Conservation (phyloP, 2,329 filamentous ascomycete genomes). For the Leptosphaerulina australis region DNA sequence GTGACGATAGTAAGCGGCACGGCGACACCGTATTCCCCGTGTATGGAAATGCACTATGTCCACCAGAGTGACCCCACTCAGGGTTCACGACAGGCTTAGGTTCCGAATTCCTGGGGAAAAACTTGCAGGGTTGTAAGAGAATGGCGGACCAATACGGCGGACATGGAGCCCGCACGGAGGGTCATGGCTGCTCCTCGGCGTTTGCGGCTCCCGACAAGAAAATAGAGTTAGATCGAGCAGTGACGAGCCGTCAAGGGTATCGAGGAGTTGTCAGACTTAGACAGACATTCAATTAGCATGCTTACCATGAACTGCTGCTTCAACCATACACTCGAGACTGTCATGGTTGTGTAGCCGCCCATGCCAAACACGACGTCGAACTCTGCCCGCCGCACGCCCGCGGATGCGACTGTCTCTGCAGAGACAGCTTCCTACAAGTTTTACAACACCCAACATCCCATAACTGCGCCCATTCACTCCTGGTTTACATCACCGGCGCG, state of each 20-base stretch:
- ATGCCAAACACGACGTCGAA: slow-evolving; percentile 28
- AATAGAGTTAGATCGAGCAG: slow-evolving; percentile 3
- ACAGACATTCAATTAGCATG: background rate
- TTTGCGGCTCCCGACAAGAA: slow-evolving; percentile 5
- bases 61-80: background rate
- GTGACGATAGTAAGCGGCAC: background rate
- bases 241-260: background rate
- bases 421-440: slow-evolving; percentile 8
- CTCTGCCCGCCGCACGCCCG: slow-evolving; percentile 20
- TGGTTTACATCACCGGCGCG: slow-evolving; percentile 45
- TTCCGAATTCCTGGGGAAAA: slow-evolving; percentile 6
- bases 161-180: slow-evolving; percentile 15
- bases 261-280: background rate
- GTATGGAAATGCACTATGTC: background rate
- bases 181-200: slow-evolving; percentile 6
- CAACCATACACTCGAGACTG: slow-evolving; percentile 7
- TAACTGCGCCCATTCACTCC: slow-evolving; percentile 39
- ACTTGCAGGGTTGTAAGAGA: background rate
- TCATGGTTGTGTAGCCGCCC: slow-evolving; percentile 16
- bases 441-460: slow-evolving; percentile 18
- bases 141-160: slow-evolving; percentile 34
- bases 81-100: background rate
- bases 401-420: slow-evolving; percentile 14
- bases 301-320: slow-evolving; percentile 5
- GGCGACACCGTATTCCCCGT: slow-evolving; percentile 3